A percentile compares a stretch with the other conserved stretches of the same genome.
Evolutionary conservation across 768 basidiomycete genomes (phyloP).

Genomic region (Russula dissimulans): DNA sequence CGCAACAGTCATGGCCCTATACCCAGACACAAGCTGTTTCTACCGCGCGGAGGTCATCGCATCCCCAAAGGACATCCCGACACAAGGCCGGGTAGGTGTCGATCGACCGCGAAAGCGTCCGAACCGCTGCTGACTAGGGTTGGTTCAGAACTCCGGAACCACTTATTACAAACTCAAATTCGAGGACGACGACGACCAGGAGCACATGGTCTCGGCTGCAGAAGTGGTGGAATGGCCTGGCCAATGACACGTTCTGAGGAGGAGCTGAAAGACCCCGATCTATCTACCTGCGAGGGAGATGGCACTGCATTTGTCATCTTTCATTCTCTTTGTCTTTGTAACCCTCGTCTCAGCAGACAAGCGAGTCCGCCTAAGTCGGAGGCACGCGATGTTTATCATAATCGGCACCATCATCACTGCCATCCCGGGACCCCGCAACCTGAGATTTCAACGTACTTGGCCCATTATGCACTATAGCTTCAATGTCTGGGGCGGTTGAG

Average conservation of each 20-base stretch:
- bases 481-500: no score
- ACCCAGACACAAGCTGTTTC: conserved; percentile 87
- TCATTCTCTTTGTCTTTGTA: background rate
- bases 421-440: background rate
- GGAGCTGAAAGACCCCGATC: background rate
- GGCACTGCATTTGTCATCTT: background rate
- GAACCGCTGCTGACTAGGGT: conserved; percentile 22
- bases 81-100: conserved; percentile 31
- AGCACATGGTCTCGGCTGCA: conserved; percentile 65
- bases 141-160: conserved; percentile 22
- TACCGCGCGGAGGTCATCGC: conserved; percentile 78
- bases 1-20: conserved; percentile 76
- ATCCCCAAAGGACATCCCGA: conserved; percentile 42
- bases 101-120: conserved; percentile 15
- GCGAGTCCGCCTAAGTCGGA: background rate
- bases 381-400: background rate
- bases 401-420: background rate
- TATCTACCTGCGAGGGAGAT: background rate
- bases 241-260: background rate
- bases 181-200: conserved; percentile 82
- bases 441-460: background rate
- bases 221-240: conserved; percentile 79
- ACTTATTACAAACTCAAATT: conserved; percentile 75
- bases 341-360: conserved; percentile 6
- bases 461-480: no score